Evolutionary conservation across 805 yeast genomes (phyloP), one percentile per base, ranked within the genome.

Genomic region (Barnettozyma californica): DNA sequence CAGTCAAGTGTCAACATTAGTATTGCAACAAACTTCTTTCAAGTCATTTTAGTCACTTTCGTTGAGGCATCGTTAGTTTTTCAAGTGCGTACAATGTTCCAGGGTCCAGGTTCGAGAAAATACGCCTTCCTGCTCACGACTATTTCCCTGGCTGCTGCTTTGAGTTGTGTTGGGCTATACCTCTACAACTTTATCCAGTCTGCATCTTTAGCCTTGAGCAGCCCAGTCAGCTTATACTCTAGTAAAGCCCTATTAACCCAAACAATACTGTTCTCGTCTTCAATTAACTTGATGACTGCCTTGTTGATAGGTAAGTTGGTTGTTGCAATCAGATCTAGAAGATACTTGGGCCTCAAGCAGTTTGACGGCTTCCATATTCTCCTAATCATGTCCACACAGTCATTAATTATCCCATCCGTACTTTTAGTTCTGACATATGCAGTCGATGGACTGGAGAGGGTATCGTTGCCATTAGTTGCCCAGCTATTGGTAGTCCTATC

Each of bases 321-420:
- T 23, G 47, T 77, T 41, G 96, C 96, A 0, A 76, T 88, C 23
- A 74, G 81, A 49, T 76, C 88, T 5, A 77, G 99, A 64, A 74
- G 89, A 46, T 77, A 69, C 52, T 64, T 91, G 44, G 99, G 99
- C 0, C 69, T 89, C 50, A 80, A 75, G 60, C 96, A 88, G 62
- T 88, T 91, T 60, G 91, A 84, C 53, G 81, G 87, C 23, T 79
- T 87, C 63, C 96, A 89, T 63, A 80, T 90, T 33, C 67, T 94
- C 41, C 67, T 88, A 50, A 84, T 91, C 47, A 87, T 87, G 92
- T 70, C 88, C 0, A 67, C 80, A 13, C 98, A 94, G 65, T 82
- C 96, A 0, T 77, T 91, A 75, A 64, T 90, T 9, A 68, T 88
- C 18, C 97, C 98, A 3, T 78, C 94, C 0, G 65, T 83, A 10